phyloP scores from a whole-genome alignment of 257 asterid genomes.

The Przewalskia tangutica region DNA sequence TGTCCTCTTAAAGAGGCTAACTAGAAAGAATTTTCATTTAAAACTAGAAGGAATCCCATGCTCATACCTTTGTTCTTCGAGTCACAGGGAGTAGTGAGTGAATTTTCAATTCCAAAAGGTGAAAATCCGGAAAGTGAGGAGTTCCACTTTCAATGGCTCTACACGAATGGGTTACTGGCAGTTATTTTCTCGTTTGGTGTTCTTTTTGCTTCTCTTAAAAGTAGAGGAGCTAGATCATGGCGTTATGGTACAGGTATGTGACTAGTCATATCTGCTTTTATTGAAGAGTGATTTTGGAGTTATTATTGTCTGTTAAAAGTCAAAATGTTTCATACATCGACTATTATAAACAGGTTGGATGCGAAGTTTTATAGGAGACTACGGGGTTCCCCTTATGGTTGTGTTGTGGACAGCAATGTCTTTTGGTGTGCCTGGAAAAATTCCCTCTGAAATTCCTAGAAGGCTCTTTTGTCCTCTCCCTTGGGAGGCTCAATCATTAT shows the following conservation, averaged over 20 bases:
- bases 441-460: constrained; percentile 79
- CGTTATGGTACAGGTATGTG: constrained; percentile 72
- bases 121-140: constrained; percentile 38
- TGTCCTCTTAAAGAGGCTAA: not conserved
- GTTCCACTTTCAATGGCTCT: constrained; percentile 72
- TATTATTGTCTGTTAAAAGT: not conserved
- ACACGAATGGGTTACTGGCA: constrained; percentile 71
- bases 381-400: constrained; percentile 86
- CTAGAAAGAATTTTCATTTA: not conserved
- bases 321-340: not conserved
- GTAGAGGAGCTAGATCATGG: constrained; percentile 89
- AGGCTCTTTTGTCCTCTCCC: constrained; percentile 79
- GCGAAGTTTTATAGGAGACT: constrained; percentile 78
- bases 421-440: constrained; percentile 40
- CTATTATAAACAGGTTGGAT: constrained; percentile 41
- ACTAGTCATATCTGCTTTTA: not conserved
- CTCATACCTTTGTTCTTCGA: constrained; percentile 1
- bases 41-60: not conserved
- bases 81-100: constrained; percentile 74
- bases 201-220: constrained; percentile 57
- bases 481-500: constrained; percentile 58
- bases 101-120: constrained; percentile 58
- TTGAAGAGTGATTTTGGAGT: not conserved
- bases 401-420: constrained; percentile 76
- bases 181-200: constrained; percentile 67